Base-by-base conservation (phyloP, 768 basidiomycete species). In the Lactifluus pinguis region DNA sequence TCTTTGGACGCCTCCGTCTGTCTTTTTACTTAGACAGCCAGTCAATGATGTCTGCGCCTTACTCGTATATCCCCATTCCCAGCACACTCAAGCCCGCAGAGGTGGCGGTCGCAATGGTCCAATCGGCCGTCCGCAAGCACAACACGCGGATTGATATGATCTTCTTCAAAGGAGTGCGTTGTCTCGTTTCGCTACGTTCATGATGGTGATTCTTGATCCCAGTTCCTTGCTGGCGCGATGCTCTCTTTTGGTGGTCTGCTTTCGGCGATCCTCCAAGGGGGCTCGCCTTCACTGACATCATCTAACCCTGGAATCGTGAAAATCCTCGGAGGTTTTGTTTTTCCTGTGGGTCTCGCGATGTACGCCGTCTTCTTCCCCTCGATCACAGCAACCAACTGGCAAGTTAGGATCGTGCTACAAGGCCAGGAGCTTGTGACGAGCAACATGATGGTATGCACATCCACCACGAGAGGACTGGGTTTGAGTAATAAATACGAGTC, bases 341-440 rank as follows among this genome's bases (percentile, higher is more conserved):
- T 89, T 69, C 87, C 87, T 9, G 84, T 86, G 1, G 87, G 87
- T 68, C 80, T 89, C 75, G 83, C 85, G 57, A 89, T 89, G 87
- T 88, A 66, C 61, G 76, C 61, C 13, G 17, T 29, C 25, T 55
- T 44, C 13, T n/a, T n/a, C 14, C 19, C 21, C 1, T 42, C 13
- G 45, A 2, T 25, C 49, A 11, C 29, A n/a, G 44, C 9, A 13
- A 29, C 25, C 25, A 8, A 13, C 53, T 14, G 39, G 15, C 30
- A 13, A 42, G 7, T 42, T 21, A 89, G 87, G 87, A 87, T 89
- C 61, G 78, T 86, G 14, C 73, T 89, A 13, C 84, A 87, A 72
- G 83, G 83, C 1, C 76, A 83, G 48, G 87, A 89, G 59, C 77
- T 89, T 0, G 69, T 89, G 41, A 89, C 87, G 51, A 87, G 86